phyloP scores from a whole-genome alignment of 192 early-diverging fungal genomes.

The Ambispora gerdemannii region DNA sequence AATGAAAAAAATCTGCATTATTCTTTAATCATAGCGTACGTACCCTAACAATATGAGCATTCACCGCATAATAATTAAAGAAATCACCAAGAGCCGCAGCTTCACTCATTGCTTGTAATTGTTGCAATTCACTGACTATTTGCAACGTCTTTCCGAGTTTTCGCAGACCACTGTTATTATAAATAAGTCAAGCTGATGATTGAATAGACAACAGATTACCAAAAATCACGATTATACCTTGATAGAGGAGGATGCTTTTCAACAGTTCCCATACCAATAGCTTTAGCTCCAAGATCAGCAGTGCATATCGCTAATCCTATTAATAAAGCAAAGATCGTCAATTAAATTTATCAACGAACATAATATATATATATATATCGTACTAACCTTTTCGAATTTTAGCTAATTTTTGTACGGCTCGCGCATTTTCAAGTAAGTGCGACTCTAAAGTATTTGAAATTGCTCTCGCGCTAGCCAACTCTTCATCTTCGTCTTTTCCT shows the following conservation, averaged over 20 bases:
- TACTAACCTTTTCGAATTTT: constrained; percentile 20
- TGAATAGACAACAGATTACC: neutral
- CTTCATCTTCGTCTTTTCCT: constrained; percentile 9
- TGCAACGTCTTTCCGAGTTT: constrained; percentile 27
- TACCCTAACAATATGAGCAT: constrained; percentile 25
- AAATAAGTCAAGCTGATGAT: neutral
- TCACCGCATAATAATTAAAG: constrained; percentile 28
- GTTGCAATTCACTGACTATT: constrained; percentile 33
- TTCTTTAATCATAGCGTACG: neutral
- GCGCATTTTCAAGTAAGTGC: constrained; percentile 20
- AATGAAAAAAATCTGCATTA: neutral
- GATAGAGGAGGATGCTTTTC: constrained; percentile 29
- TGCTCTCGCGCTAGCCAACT: constrained; percentile 13
- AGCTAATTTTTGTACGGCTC: constrained; percentile 19
- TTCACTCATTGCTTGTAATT: constrained; percentile 37
- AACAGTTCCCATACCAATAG: constrained; percentile 19
- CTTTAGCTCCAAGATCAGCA: constrained; percentile 16
- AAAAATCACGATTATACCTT: neutral
- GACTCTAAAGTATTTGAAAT: constrained; percentile 8
- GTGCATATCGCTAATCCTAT: constrained; percentile 15
- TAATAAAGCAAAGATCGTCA: neutral
- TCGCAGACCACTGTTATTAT: constrained; percentile 13
- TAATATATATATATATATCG: neutral
- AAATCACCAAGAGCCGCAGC: constrained; percentile 27
- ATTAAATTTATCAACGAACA: neutral